These are phyloP conservation scores for Cephaloascus fragrans DNA, from an alignment of 805 yeast species.

Conservation along the genomic window DNA sequence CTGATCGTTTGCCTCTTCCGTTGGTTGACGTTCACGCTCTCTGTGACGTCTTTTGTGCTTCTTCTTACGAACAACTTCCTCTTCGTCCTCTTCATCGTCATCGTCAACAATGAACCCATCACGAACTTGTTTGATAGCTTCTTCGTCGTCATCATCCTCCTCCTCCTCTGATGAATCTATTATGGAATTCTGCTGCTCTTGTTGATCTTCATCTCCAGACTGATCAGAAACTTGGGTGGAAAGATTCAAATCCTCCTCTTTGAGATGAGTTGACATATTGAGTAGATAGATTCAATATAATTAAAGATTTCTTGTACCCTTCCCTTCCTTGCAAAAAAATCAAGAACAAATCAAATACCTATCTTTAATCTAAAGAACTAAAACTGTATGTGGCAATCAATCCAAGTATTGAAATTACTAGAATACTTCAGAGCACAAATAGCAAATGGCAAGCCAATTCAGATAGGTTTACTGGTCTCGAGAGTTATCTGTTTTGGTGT, in stretches of 20 bases:
- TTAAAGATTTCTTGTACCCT: too few species aligned
- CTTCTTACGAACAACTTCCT: conserved; percentile 20
- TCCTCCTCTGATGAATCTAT: conserved; percentile 85
- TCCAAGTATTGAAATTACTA: too few species aligned
- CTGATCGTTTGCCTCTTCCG: conserved; percentile 41
- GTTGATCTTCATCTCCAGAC: conserved; percentile 20
- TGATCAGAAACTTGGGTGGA: conserved; percentile 18
- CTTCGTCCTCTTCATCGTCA: conserved; percentile 47
- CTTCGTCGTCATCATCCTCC: conserved; percentile 87
- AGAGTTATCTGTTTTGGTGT: too few species aligned
- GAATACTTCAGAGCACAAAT: too few species aligned
- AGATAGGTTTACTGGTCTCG: too few species aligned
- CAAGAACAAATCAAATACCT: too few species aligned
- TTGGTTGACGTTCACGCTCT: conserved; percentile 9
- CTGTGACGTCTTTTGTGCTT: conserved; percentile 26
- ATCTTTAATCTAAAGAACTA: too few species aligned
- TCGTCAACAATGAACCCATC: conserved; percentile 95
- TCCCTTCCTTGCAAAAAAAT: too few species aligned
- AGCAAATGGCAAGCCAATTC: too few species aligned
- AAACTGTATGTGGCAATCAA: too few species aligned
- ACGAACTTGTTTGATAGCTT: conserved; percentile 71
- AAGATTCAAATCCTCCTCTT: conserved; percentile 26
- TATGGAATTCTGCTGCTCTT: conserved; percentile 12
- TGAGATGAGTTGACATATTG: conserved; percentile 19
- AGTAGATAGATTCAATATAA: conserved; percentile 1